Conservation (phyloP, 129 eudicot species). For the Arctium minus region DNA sequence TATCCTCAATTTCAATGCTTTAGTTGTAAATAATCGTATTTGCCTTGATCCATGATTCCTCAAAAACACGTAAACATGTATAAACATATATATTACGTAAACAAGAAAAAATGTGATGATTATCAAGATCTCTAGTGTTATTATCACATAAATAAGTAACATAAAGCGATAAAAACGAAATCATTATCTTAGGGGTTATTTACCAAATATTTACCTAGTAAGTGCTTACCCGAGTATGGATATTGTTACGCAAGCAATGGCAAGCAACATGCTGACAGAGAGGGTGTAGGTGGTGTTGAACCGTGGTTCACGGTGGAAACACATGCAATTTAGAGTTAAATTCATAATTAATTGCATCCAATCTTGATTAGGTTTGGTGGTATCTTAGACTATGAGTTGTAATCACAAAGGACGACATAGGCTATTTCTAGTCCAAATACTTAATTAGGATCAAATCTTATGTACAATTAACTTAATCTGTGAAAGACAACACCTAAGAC, state of each 20-base stretch:
- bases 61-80: neutral
- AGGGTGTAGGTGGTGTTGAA: slow-evolving; percentile 15
- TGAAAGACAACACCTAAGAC: slow-evolving; percentile 28
- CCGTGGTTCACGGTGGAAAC: slow-evolving; percentile 31
- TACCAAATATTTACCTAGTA: too few species aligned
- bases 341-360: slow-evolving; percentile 11
- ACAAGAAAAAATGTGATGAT: neutral
- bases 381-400: slow-evolving; percentile 36
- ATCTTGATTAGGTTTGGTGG: slow-evolving; percentile 31
- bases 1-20: neutral
- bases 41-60: neutral
- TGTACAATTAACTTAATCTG: slow-evolving; percentile 14
- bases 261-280: slow-evolving; percentile 16
- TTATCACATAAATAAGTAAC: neutral
- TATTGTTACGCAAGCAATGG: neutral
- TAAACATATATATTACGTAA: neutral
- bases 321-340: slow-evolving; percentile 5
- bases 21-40: neutral
- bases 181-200: neutral
- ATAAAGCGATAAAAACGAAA: neutral
- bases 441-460: neutral
- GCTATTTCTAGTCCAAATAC: neutral
- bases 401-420: slow-evolving; percentile 19
- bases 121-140: neutral
- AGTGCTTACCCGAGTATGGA: neutral